Evolutionary conservation across 495 filamentous ascomycete species (phyloP).

Genomic region (Friedmanniomyces endolithicus): DNA sequence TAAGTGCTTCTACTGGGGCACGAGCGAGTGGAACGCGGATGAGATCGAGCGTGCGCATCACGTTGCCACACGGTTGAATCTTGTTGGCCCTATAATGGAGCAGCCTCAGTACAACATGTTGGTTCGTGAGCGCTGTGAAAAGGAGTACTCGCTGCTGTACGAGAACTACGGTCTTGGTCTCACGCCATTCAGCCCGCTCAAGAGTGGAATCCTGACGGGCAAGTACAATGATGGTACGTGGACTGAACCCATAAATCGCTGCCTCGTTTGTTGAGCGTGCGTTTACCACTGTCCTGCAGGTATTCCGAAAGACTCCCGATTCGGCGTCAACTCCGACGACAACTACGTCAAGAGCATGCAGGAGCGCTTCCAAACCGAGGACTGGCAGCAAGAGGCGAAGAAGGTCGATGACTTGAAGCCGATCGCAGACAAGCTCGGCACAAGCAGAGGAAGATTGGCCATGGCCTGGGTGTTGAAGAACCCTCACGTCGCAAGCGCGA

Average conservation of each 20-base stretch:
- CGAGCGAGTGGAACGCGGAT: slow-evolving; percentile 71
- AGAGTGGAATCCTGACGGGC: slow-evolving; percentile 61
- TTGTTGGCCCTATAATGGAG: slow-evolving; percentile 75
- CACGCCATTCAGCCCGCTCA: slow-evolving; percentile 62
- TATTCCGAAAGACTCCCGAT: slow-evolving; percentile 44
- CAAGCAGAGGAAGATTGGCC: slow-evolving; percentile 53
- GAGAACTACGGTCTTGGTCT: slow-evolving; percentile 53
- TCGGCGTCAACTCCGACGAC: slow-evolving; percentile 37
- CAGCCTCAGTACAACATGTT: slow-evolving; percentile 81
- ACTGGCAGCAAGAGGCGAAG: slow-evolving; percentile 36
- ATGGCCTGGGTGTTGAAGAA: slow-evolving; percentile 75
- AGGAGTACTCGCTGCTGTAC: slow-evolving; percentile 57
- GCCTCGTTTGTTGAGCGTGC: no score
- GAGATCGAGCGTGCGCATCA: slow-evolving; percentile 70
- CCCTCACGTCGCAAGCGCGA: slow-evolving; percentile 57
- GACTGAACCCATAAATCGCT: no score
- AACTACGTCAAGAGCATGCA: slow-evolving; percentile 37
- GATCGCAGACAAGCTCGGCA: slow-evolving; percentile 54
- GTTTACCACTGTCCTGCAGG: no score
- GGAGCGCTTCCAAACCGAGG: slow-evolving; percentile 32
- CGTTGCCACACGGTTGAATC: slow-evolving; percentile 56
- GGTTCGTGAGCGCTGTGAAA: slow-evolving; percentile 59
- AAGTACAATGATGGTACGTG: slow-evolving; percentile 79
- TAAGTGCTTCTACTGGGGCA: slow-evolving; percentile 85
- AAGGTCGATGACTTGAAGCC: slow-evolving; percentile 35